Conservation (phyloP, 2,329 filamentous ascomycete genomes). For the Clarireedia homoeocarpa region DNA sequence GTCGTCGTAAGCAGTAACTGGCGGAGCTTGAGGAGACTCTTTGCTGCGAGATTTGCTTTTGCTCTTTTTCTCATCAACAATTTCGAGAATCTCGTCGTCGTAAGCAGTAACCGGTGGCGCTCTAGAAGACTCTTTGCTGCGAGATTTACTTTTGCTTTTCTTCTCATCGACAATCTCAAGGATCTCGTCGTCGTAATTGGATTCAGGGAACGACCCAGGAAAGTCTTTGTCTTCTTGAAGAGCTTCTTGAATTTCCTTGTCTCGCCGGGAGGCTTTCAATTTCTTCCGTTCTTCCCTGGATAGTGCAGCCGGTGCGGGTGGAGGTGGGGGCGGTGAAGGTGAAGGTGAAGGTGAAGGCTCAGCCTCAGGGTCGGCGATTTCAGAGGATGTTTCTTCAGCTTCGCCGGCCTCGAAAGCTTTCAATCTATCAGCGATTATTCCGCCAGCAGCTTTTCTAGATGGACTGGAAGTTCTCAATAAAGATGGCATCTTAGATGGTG, state of each 20-base stretch:
- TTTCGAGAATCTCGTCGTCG: conserved; percentile 5
- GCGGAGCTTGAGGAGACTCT: neutral
- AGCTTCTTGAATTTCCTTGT: too few relatives aligned
- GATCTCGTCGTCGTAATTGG: neutral
- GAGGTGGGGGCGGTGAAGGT: conserved; percentile 35
- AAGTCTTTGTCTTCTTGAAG: neutral
- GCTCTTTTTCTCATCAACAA: neutral
- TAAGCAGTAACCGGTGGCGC: neutral
- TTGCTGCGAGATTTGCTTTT: neutral
- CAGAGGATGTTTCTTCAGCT: conserved; percentile 17
- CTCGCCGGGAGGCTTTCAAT: too few relatives aligned
- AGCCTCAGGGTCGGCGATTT: conserved; percentile 8
- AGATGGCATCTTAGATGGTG: conserved; percentile 31
- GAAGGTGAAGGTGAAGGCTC: conserved; percentile 29
- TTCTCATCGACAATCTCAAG: neutral
- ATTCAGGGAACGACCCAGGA: conserved; percentile 1
- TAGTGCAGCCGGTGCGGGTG: conserved; percentile 10
- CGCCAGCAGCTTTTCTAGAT: conserved; percentile 40
- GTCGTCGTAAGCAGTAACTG: neutral
- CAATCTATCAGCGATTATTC: conserved; percentile 49
- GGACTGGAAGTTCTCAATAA: conserved; percentile 31
- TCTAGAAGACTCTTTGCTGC: conserved; percentile 1
- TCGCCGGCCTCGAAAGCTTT: conserved; percentile 45
- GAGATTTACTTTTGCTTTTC: neutral
- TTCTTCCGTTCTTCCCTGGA: conserved; percentile 4